Percentiles rank a stretch among this genome's conserved stretches.
These are phyloP conservation scores for Oryza meridionalis DNA, from an alignment of 176 grass and related monocot genomes.

Conservation along the genomic window DNA sequence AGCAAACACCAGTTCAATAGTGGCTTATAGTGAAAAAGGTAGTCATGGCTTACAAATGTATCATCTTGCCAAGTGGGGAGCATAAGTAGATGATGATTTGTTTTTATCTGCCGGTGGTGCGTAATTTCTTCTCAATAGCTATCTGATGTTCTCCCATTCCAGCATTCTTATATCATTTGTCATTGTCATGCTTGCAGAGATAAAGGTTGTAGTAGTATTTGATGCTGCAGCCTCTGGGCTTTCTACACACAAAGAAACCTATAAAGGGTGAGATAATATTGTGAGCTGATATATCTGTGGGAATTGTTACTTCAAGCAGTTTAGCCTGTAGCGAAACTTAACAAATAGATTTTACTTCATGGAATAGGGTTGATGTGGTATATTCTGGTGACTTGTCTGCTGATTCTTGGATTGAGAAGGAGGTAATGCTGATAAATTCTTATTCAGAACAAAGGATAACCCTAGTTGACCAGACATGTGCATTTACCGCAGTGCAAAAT, in stretches of 20 bases:
- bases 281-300: neutral
- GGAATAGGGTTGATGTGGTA: conserved; percentile 86
- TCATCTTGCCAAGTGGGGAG: neutral
- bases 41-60: neutral
- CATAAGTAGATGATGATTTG: neutral
- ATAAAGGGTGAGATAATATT: conserved; percentile 68
- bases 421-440: conserved; percentile 57
- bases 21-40: neutral
- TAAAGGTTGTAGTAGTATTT: conserved; percentile 97
- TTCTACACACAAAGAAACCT: conserved; percentile 72
- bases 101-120: neutral
- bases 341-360: conserved; percentile 35
- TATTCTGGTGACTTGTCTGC: conserved; percentile 68
- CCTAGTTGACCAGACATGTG: conserved; percentile 4
- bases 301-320: neutral
- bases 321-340: neutral
- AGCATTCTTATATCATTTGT: conserved; percentile 34
- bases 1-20: neutral
- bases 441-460: conserved; percentile 20
- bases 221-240: conserved; percentile 75
- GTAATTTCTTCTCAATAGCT: conserved; percentile 18
- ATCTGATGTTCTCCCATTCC: neutral
- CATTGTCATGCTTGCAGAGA: conserved; percentile 57
- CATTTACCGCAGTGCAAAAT: conserved; percentile 9
- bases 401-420: conserved; percentile 92